phyloP scores from a whole-genome alignment of 2,329 filamentous ascomycete genomes.

The Penicillium nordicum region DNA sequence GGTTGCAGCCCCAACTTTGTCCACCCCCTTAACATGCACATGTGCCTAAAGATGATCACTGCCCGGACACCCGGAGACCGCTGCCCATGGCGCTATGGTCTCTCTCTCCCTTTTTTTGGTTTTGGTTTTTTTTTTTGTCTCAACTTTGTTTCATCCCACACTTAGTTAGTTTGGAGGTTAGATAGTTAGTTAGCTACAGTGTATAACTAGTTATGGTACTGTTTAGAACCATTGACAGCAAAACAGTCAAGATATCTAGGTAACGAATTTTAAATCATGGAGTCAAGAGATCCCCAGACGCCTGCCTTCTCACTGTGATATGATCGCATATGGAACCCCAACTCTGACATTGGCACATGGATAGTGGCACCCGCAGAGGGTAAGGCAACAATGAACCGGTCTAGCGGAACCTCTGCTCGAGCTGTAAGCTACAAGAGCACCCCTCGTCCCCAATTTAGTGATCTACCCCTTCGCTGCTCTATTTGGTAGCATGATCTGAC shows the following conservation, averaged over 20 bases:
- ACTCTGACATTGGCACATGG: background rate
- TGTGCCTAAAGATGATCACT: background rate
- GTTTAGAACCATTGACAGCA: conserved; percentile 5
- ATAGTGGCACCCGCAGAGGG: background rate
- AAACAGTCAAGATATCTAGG: conserved; percentile 9
- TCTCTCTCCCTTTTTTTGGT: background rate
- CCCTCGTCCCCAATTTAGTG: background rate
- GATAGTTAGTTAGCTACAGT: background rate
- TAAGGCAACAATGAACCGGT: background rate
- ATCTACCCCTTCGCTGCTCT: conserved; percentile 7
- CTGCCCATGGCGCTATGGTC: background rate
- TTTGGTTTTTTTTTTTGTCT: background rate
- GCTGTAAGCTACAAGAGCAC: background rate
- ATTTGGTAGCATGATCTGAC: conserved; percentile 3
- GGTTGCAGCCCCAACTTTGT: conserved; percentile 1
- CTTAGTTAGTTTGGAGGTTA: background rate
- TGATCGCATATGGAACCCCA: background rate
- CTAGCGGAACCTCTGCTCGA: background rate
- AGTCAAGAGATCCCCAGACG: conserved; percentile 5
- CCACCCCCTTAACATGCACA: conserved; percentile 3
- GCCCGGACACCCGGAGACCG: background rate
- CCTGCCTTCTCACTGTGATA: conserved; percentile 1
- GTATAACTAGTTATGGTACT: no score
- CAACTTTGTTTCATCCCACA: background rate
- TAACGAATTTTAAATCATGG: conserved; percentile 14